Percentiles rank a stretch among this genome's conserved stretches.
Conservation (phyloP, 805 yeast species). For the Schwanniomyces vanrijiae region DNA sequence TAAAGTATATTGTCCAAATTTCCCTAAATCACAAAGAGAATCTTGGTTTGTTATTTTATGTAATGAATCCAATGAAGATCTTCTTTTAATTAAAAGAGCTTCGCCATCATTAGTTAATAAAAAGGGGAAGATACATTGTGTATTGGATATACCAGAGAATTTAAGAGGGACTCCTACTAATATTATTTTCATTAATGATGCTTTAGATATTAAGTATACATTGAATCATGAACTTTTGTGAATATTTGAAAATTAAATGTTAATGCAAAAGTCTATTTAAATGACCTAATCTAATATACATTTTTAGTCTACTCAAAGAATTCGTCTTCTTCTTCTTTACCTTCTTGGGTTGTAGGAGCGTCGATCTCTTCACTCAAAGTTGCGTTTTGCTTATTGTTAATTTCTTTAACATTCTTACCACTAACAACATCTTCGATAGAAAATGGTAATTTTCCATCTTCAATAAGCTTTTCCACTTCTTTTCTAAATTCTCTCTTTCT, state of each 20-base stretch:
- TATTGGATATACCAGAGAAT: constrained; percentile 50
- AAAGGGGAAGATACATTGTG: constrained; percentile 42
- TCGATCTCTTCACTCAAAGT: constrained; percentile 32
- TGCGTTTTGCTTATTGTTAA: constrained; percentile 13
- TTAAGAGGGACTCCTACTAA: constrained; percentile 45
- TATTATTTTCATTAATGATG: constrained; percentile 63
- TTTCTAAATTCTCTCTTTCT: constrained; percentile 46
- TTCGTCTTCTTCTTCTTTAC: constrained; percentile 39
- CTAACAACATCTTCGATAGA: constrained; percentile 44
- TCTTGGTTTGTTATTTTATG: constrained; percentile 81
- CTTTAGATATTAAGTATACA: constrained; percentile 54
- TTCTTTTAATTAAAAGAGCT: constrained; percentile 71
- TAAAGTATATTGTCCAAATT: constrained; percentile 72
- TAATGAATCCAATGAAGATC: constrained; percentile 49
- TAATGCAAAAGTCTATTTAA: neutral
- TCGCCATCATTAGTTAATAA: constrained; percentile 51
- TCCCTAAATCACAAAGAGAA: constrained; percentile 89
- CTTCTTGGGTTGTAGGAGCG: constrained; percentile 42
- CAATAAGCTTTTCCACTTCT: constrained; percentile 50
- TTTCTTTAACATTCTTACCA: constrained; percentile 34
- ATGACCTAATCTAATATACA: constrained; percentile 7
- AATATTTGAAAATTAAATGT: neutral
- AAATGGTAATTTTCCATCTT: constrained; percentile 55
- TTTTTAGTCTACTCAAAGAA: constrained; percentile 37
- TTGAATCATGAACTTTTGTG: constrained; percentile 1